These are phyloP conservation scores for Isabelozyma rhagii DNA, from an alignment of 805 yeast genomes.

Conservation along the genomic window DNA sequence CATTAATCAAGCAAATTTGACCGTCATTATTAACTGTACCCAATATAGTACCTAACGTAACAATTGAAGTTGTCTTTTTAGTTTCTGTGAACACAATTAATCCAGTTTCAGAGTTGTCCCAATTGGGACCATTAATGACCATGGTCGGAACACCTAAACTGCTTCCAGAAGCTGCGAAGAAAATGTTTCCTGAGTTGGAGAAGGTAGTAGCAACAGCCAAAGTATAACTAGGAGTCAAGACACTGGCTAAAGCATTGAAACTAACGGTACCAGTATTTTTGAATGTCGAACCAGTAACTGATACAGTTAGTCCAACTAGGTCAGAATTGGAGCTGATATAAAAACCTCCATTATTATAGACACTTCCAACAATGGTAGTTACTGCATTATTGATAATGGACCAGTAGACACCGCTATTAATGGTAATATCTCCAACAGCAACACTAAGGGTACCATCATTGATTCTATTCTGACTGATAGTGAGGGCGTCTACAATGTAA, in stretches of 20 bases:
- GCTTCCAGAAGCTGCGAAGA: conserved; percentile 11
- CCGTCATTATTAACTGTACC: conserved; percentile 15
- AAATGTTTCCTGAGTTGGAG: conserved; percentile 14
- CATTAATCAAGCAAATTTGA: conserved; percentile 22
- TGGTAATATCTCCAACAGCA: conserved; percentile 3
- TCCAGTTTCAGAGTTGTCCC: conserved; percentile 9
- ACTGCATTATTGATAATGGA: conserved; percentile 11
- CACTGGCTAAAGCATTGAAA: conserved; percentile 11
- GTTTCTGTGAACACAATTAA: conserved; percentile 5
- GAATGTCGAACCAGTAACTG: conserved; percentile 4
- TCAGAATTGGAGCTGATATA: conserved; percentile 10
- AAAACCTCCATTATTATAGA: conserved; percentile 11
- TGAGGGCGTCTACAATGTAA: background rate
- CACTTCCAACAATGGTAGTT: conserved; percentile 8
- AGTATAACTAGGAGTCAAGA: conserved; percentile 9
- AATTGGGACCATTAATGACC: conserved; percentile 6
- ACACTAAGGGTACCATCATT: conserved; percentile 11
- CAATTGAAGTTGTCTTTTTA: background rate
- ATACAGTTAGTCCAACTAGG: conserved; percentile 2
- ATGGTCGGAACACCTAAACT: conserved; percentile 13
- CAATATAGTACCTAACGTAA: conserved; percentile 3
- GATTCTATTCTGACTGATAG: conserved; percentile 10
- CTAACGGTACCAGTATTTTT: conserved; percentile 6
- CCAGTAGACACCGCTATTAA: conserved; percentile 12
- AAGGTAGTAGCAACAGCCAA: conserved; percentile 8